A percentile compares a stretch with the other conserved stretches of the same genome.
phyloP scores from a whole-genome alignment of 352 stramenopile genomes.

The Globisporangium nunn region DNA sequence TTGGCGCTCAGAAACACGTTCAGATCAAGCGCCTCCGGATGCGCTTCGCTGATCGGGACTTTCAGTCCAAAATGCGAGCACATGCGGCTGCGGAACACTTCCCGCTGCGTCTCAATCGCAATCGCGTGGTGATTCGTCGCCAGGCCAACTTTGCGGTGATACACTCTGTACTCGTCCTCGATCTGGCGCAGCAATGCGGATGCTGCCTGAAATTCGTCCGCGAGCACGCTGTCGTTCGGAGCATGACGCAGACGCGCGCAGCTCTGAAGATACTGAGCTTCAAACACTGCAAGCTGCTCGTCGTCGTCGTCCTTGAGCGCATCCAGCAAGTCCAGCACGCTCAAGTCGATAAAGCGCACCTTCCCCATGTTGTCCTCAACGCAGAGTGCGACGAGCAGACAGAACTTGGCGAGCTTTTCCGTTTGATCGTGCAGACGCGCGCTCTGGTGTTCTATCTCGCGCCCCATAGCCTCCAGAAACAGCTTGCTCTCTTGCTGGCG shows the following conservation, averaged over 20 bases:
- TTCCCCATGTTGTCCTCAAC: conserved; percentile 52
- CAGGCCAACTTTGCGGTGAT: conserved; percentile 36
- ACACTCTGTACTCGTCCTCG: conserved; percentile 73
- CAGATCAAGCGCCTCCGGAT: conserved; percentile 25
- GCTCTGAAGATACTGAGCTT: conserved; percentile 37
- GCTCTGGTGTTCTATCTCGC: conserved; percentile 49
- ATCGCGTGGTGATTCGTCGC: conserved; percentile 49
- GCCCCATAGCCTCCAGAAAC: conserved; percentile 55
- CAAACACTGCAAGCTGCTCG: conserved; percentile 29
- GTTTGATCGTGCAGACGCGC: conserved; percentile 41
- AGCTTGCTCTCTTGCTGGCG: conserved; percentile 41
- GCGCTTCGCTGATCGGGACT: neutral
- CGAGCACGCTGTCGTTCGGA: conserved; percentile 47
- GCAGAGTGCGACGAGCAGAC: conserved; percentile 33
- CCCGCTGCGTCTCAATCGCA: conserved; percentile 36
- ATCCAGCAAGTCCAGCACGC: conserved; percentile 64
- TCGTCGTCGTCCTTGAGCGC: conserved; percentile 73
- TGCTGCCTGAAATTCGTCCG: conserved; percentile 45
- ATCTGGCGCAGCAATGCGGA: conserved; percentile 54
- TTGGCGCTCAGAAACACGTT: conserved; percentile 43
- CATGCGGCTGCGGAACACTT: conserved; percentile 35
- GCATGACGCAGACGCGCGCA: conserved; percentile 67
- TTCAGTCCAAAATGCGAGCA: conserved; percentile 39
- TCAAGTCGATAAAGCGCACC: conserved; percentile 59
- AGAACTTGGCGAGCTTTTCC: conserved; percentile 62